A percentile compares a stretch with the other conserved stretches of the same genome.
These are phyloP conservation scores for Marchantia paleacea DNA, from an alignment of 225 moss, liverwort and hornwort species.

Conservation along the genomic window DNA sequence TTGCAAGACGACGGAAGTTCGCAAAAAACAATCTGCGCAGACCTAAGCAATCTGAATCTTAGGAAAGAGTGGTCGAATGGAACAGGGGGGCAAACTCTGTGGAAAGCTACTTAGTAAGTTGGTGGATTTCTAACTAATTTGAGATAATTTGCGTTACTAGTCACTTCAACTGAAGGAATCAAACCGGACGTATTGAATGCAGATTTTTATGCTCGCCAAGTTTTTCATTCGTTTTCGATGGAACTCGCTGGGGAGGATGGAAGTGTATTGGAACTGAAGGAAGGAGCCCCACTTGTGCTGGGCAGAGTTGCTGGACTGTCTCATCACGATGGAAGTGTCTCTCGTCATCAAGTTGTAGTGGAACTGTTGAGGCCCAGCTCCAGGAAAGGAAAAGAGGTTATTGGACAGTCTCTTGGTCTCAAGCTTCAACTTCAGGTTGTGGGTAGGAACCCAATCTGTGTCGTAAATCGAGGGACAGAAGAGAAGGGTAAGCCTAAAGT, in stretches of 20 bases:
- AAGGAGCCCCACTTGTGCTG: conserved; percentile 30
- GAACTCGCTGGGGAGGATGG: conserved; percentile 39
- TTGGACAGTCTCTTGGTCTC: conserved; percentile 28
- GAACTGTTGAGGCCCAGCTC: conserved; percentile 36
- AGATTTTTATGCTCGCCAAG: background rate
- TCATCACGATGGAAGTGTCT: conserved; percentile 27
- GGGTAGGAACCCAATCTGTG: conserved; percentile 45
- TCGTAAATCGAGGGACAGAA: conserved; percentile 11
- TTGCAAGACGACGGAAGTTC: no score
- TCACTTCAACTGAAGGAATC: no score
- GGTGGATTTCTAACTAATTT: no score
- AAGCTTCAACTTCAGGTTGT: conserved; percentile 37
- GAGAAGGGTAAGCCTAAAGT: conserved; percentile 4
- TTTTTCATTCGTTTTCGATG: conserved; percentile 15
- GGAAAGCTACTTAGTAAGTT: no score
- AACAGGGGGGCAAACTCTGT: no score
- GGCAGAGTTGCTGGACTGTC: conserved; percentile 24
- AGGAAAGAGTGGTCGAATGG: no score
- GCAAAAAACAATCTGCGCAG: no score
- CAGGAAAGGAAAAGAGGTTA: conserved; percentile 48
- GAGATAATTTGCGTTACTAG: no score
- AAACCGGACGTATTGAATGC: background rate
- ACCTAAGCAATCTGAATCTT: no score
- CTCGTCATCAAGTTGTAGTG: conserved; percentile 36
- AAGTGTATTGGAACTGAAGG: conserved; percentile 26